Conservation (phyloP, 208 protist species). For the Trypanosoma rangeli region DNA sequence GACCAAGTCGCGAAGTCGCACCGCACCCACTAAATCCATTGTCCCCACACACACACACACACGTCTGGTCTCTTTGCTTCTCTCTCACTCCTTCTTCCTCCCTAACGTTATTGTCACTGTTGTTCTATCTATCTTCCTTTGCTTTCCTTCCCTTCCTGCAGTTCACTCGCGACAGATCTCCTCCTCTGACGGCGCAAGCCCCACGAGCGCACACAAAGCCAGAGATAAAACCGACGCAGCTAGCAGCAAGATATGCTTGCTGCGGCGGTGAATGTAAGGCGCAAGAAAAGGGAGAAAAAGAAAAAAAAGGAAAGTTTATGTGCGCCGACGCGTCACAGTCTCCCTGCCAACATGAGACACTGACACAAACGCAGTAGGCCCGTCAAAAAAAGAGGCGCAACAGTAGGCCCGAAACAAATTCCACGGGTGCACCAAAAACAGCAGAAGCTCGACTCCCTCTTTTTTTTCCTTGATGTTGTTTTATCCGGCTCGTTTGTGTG, state of each 20-base stretch:
- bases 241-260: neutral
- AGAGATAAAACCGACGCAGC: neutral
- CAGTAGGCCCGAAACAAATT: no score
- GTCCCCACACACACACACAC: neutral
- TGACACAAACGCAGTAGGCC: no score
- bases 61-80: neutral
- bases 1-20: conserved; percentile 96
- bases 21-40: conserved; percentile 75
- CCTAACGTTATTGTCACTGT: neutral
- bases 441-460: neutral
- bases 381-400: no score
- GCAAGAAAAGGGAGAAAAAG: neutral
- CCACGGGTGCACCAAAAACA: neutral
- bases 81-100: neutral
- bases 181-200: neutral
- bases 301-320: neutral
- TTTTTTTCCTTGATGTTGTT: neutral
- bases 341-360: no score
- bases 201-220: neutral
- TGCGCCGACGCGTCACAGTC: neutral
- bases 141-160: neutral
- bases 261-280: no score
- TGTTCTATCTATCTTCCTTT: neutral
- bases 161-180: neutral
- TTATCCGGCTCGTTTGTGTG: neutral